These are phyloP conservation scores for Didymella arachidicola DNA, from an alignment of 2,329 filamentous ascomycete genomes.

Conservation along the genomic window DNA sequence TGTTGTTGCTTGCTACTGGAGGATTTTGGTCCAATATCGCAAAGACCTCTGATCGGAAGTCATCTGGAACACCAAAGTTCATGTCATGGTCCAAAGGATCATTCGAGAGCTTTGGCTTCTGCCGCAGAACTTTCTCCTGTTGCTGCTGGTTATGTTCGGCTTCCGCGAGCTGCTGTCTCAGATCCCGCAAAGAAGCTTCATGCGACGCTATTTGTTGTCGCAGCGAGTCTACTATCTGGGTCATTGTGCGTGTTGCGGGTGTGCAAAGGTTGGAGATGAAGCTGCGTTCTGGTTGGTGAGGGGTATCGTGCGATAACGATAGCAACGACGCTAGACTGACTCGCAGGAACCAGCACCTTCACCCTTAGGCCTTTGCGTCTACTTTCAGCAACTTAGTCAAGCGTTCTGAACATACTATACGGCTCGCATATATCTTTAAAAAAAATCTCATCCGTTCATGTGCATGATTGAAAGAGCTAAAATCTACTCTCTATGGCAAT, in stretches of 20 bases:
- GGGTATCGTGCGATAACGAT: slow-evolving; percentile 11
- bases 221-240: slow-evolving; percentile 46
- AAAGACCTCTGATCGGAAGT: slow-evolving; percentile 54
- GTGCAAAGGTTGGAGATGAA: slow-evolving; percentile 2
- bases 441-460: not conserved
- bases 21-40: slow-evolving; percentile 43
- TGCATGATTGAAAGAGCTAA: not conserved
- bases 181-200: slow-evolving; percentile 51
- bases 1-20: not conserved
- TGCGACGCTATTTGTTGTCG: slow-evolving; percentile 54
- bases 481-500: not conserved
- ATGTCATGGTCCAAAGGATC: slow-evolving; percentile 48
- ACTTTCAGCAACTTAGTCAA: not conserved
- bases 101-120: slow-evolving; percentile 25
- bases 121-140: slow-evolving; percentile 31
- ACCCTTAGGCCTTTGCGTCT: not conserved
- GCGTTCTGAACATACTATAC: not conserved
- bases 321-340: slow-evolving; percentile 1
- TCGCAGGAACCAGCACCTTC: not conserved
- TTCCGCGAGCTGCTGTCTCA: slow-evolving; percentile 54
- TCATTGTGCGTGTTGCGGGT: slow-evolving; percentile 8
- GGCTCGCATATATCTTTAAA: not conserved
- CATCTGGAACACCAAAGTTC: slow-evolving; percentile 53
- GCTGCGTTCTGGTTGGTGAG: slow-evolving; percentile 11
- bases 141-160: slow-evolving; percentile 50